Conservation (phyloP, 805 yeast species). For the Nakazawaea pomicola region DNA sequence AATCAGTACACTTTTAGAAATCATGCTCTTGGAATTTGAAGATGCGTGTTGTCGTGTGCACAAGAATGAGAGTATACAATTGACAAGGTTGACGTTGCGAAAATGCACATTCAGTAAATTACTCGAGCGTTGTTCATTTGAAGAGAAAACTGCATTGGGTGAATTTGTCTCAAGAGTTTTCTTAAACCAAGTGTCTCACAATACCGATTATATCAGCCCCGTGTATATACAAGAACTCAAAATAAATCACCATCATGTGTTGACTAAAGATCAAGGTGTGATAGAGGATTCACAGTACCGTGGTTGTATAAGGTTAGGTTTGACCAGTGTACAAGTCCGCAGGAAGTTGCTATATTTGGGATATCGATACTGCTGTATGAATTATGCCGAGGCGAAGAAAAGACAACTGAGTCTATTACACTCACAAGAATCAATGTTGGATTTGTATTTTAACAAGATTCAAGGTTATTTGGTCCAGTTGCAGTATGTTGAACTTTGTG, state of each 20-base stretch:
- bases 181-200: conserved; percentile 16
- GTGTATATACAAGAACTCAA: conserved; percentile 8
- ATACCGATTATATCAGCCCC: conserved; percentile 2
- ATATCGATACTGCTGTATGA: conserved; percentile 1
- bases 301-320: conserved; percentile 10
- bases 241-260: conserved; percentile 6
- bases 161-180: conserved; percentile 15
- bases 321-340: conserved; percentile 16
- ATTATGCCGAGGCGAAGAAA: conserved; percentile 13
- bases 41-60: too few species aligned
- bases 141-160: conserved; percentile 13
- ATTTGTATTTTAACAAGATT: conserved; percentile 14
- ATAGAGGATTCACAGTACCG: too few species aligned
- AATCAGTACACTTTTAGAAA: conserved; percentile 2
- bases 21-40: conserved; percentile 13
- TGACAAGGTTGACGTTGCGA: conserved; percentile 2
- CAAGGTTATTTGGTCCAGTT: conserved; percentile 10
- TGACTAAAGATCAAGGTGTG: conserved; percentile 4
- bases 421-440: too few species aligned
- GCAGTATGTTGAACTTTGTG: conserved; percentile 3
- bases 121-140: conserved; percentile 1
- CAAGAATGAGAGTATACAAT: background rate
- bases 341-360: conserved; percentile 12
- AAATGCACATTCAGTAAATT: too few species aligned
- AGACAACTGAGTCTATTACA: conserved; percentile 10